Conservation (phyloP, 2,329 filamentous ascomycete species). For the Aspergillus caelatus region DNA sequence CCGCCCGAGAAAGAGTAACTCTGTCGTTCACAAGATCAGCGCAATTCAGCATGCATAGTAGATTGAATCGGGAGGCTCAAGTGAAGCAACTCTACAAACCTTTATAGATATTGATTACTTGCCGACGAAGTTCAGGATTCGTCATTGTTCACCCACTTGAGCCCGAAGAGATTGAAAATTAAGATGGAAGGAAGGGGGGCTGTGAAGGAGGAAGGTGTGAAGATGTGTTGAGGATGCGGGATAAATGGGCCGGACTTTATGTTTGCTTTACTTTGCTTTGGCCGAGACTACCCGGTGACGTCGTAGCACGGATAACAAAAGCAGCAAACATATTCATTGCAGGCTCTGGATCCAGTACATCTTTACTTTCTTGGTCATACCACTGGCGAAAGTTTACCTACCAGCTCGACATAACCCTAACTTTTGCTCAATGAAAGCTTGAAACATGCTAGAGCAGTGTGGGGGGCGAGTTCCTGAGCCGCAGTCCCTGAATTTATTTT, state of each 20-base stretch:
- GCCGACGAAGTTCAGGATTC: constrained; percentile 66
- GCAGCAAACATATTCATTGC: background rate
- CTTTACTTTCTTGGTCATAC: background rate
- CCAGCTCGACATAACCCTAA: background rate
- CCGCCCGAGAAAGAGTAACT: constrained; percentile 79
- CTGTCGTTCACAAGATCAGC: constrained; percentile 48
- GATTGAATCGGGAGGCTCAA: background rate
- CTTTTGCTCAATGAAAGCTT: background rate
- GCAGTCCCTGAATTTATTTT: background rate
- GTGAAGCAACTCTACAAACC: constrained; percentile 51
- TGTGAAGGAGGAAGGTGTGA: background rate
- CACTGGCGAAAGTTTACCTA: background rate
- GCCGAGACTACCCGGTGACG: background rate
- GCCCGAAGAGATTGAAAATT: background rate
- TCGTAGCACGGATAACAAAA: background rate
- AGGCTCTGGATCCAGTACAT: no score
- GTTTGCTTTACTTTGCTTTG: background rate
- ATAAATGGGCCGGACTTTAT: background rate
- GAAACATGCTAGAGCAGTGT: background rate
- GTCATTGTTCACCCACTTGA: constrained; percentile 33
- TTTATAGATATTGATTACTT: constrained; percentile 89
- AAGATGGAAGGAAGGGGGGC: constrained; percentile 1
- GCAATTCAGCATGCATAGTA: background rate
- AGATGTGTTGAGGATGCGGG: constrained; percentile 1
- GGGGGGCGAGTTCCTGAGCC: background rate